phyloP scores from a whole-genome alignment of 2,329 filamentous ascomycete genomes.

The Clarireedia sp. region DNA sequence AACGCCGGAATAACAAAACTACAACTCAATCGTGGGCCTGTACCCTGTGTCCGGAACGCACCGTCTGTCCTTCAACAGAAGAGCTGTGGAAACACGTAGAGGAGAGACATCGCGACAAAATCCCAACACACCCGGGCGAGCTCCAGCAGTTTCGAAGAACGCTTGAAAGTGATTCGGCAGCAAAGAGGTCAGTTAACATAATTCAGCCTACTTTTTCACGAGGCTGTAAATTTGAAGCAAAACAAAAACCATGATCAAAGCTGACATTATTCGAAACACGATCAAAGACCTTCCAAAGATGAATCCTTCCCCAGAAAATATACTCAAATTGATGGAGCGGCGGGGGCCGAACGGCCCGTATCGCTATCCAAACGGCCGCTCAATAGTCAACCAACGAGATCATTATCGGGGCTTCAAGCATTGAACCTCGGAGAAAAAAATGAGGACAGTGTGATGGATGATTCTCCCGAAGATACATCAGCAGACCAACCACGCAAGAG shows the following conservation, averaged over 20 bases:
- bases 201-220: background rate
- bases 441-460: conserved; percentile 18
- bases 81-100: conserved; percentile 19
- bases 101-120: conserved; percentile 11
- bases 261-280: conserved; percentile 10
- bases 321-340: conserved; percentile 5
- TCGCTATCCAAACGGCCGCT: conserved; percentile 13
- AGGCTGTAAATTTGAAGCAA: background rate
- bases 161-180: conserved; percentile 11
- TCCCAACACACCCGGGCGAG: conserved; percentile 14
- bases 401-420: conserved; percentile 15
- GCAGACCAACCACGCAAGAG: conserved; percentile 21
- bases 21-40: conserved; percentile 19
- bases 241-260: background rate
- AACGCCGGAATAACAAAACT: conserved; percentile 13
- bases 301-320: conserved; percentile 9
- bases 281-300: conserved; percentile 15
- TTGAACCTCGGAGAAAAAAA: conserved; percentile 17
- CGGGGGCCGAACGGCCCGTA: conserved; percentile 11
- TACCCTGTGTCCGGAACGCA: conserved; percentile 13
- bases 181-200: conserved; percentile 12
- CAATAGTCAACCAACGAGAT: conserved; percentile 8
- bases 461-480: conserved; percentile 15
- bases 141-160: conserved; percentile 5
- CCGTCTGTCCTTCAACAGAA: conserved; percentile 11